phyloP scores from a whole-genome alignment of 225 moss, liverwort and hornwort genomes.

The Takakia lepidozioides region DNA sequence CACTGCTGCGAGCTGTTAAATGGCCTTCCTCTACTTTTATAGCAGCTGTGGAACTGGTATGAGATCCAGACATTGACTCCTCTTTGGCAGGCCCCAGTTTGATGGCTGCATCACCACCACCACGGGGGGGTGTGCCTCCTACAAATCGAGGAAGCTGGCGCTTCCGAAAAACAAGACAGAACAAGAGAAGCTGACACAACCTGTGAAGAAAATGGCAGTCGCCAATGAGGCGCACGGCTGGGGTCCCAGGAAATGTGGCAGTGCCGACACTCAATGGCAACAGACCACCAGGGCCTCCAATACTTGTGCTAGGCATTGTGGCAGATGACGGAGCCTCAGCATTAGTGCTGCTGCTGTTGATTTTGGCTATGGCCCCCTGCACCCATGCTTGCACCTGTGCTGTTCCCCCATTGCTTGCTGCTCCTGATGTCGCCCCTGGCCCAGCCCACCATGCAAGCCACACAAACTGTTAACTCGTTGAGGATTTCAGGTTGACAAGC shows the following conservation, averaged over 20 bases:
- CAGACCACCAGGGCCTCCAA: constrained; percentile 42
- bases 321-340: constrained; percentile 45
- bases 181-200: constrained; percentile 87
- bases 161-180: constrained; percentile 93
- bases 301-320: constrained; percentile 25
- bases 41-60: constrained; percentile 16
- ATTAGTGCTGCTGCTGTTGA: constrained; percentile 51
- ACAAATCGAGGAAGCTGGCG: constrained; percentile 69
- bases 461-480: no score
- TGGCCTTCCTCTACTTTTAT: constrained; percentile 80
- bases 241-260: constrained; percentile 93
- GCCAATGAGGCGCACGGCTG: constrained; percentile 85
- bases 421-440: constrained; percentile 40
- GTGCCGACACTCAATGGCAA: constrained; percentile 73
- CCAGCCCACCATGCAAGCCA: no score
- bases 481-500: no score
- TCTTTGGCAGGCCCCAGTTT: constrained; percentile 38
- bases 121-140: constrained; percentile 22
- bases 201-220: constrained; percentile 90
- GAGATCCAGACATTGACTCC: constrained; percentile 33
- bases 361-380: constrained; percentile 90
- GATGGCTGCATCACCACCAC: constrained; percentile 11
- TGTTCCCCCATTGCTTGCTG: constrained; percentile 48
- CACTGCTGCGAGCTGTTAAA: constrained; percentile 18
- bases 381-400: constrained; percentile 85